A percentile compares a stretch with the other conserved stretches of the same genome.
phyloP scores from a whole-genome alignment of 2,329 filamentous ascomycete species.

The Diatrype stigma region DNA sequence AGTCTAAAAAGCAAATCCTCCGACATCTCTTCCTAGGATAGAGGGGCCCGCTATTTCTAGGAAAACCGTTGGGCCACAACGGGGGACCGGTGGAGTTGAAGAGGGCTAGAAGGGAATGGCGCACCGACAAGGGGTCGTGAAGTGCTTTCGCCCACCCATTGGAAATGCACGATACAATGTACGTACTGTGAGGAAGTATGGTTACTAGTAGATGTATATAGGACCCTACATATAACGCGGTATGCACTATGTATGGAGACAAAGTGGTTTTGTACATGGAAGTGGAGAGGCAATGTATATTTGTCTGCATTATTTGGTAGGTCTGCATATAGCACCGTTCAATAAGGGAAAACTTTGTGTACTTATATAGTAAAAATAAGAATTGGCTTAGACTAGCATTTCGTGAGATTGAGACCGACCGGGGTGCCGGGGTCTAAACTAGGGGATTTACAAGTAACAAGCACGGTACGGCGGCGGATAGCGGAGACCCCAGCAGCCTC shows the following conservation, averaged over 20 bases:
- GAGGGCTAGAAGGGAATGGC: constrained; percentile 36
- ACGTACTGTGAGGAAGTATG: too few relatives aligned
- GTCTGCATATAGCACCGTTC: too few relatives aligned
- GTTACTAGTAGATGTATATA: too few relatives aligned
- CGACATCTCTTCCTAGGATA: constrained; percentile 31
- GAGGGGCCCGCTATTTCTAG: constrained; percentile 40
- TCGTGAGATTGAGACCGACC: constrained; percentile 43
- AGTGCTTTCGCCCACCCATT: constrained; percentile 3
- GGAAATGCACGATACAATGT: too few relatives aligned
- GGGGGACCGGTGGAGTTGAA: constrained; percentile 25
- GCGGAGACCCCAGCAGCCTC: constrained; percentile 32
- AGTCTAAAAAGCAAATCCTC: constrained; percentile 43
- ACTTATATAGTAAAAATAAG: too few relatives aligned
- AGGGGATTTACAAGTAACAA: constrained; percentile 20
- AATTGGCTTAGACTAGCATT: constrained; percentile 36
- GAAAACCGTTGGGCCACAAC: constrained; percentile 43
- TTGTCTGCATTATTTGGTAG: too few relatives aligned
- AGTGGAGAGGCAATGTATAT: too few relatives aligned
- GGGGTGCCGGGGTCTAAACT: constrained; percentile 22
- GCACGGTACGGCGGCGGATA: neutral
- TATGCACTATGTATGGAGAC: too few relatives aligned
- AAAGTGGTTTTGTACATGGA: too few relatives aligned
- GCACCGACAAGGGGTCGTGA: constrained; percentile 30
- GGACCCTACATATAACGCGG: too few relatives aligned
- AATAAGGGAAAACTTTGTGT: too few relatives aligned